phyloP scores from a whole-genome alignment of 2,329 filamentous ascomycete genomes.

The Microdochium bolleyi region DNA sequence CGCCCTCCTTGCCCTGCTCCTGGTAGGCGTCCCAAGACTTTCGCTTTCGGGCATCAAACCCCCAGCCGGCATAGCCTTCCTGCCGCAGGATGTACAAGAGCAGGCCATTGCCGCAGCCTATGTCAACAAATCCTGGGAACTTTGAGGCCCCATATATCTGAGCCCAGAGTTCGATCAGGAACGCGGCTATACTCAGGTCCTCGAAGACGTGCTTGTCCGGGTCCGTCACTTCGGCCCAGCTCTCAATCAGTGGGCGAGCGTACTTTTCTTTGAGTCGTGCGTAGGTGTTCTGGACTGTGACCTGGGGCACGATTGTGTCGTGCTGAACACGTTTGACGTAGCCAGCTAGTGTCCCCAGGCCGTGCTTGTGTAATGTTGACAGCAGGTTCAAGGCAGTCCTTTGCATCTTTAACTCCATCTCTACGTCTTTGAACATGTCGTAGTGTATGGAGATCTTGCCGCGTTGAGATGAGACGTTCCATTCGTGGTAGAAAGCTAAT shows the following conservation, averaged over 20 bases:
- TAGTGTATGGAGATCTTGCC: constrained; percentile 55
- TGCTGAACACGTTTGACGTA: constrained; percentile 80
- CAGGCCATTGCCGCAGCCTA: constrained; percentile 91
- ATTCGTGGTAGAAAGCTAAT: constrained; percentile 70
- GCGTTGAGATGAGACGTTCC: constrained; percentile 30
- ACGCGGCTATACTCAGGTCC: constrained; percentile 83
- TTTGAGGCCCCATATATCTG: constrained; percentile 59
- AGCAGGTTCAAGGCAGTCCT: constrained; percentile 65
- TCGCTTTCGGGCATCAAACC: constrained; percentile 80
- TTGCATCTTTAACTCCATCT: constrained; percentile 38
- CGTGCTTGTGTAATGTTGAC: constrained; percentile 64
- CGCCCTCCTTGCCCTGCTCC: constrained; percentile 8
- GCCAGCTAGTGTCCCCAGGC: constrained; percentile 53
- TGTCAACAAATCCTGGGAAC: constrained; percentile 90
- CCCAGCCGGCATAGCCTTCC: constrained; percentile 81
- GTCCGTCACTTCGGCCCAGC: constrained; percentile 82
- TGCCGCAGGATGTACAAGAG: constrained; percentile 73
- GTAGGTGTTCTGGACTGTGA: constrained; percentile 75
- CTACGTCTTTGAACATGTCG: constrained; percentile 35
- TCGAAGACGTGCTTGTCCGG: constrained; percentile 92
- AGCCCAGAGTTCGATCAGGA: constrained; percentile 84
- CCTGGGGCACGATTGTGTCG: constrained; percentile 71
- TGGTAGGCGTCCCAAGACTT: constrained; percentile 79
- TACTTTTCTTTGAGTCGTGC: constrained; percentile 71
- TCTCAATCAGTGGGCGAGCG: constrained; percentile 59